Evolutionary conservation across 1,284 basidiomycete species (phyloP), one percentile per base, ranked within the genome.

Genomic region (Paramarasmius palmivorus): DNA sequence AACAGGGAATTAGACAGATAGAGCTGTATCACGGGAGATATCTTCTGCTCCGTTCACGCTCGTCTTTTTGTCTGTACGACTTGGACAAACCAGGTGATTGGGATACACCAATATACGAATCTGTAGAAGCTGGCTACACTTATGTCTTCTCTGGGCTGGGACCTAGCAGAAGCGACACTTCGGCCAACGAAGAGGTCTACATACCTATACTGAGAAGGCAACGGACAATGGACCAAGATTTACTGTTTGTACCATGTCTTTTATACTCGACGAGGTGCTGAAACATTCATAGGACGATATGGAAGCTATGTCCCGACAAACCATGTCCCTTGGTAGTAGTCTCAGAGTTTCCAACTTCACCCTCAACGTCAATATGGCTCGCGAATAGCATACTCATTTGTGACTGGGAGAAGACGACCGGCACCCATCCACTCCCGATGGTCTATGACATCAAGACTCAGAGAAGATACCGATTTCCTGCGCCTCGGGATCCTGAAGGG

Each of bases 11-110:
- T 32, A 10, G 44, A 32, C 10, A 6, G 7, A 19, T 46, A 12
- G 44, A 32, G 17, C 14, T 46, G 12, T 46, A 46, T 46, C 44
- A 17, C 32, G 44, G 44, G 14, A 23, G 25, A 46, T 46, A 46
- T 29, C 44, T 46, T 2, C 17, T 46, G 5, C 25, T 46, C 25
- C 25, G 44, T 6, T 46, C 25, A n/a, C 17, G 25, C 12, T 32
- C 44, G 15, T 15, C n/a, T 4, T 46, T 46, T n/a, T 26, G 10
- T 7, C 14, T 46, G 12, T 46, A 15, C 14, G 44, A 46, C 25
- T 26, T 46, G 8, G 44, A 46, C 29, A 29, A 29, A 2, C 25
- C 17, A 23, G 23, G 32, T 29, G 39, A 40, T 10, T 46, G 44
- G 44, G 44, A 46, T 32, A 10, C 9, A n/a, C 44, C 44, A 32